phyloP scores from a whole-genome alignment of 2,329 filamentous ascomycete genomes.

The Fusarium setosum region DNA sequence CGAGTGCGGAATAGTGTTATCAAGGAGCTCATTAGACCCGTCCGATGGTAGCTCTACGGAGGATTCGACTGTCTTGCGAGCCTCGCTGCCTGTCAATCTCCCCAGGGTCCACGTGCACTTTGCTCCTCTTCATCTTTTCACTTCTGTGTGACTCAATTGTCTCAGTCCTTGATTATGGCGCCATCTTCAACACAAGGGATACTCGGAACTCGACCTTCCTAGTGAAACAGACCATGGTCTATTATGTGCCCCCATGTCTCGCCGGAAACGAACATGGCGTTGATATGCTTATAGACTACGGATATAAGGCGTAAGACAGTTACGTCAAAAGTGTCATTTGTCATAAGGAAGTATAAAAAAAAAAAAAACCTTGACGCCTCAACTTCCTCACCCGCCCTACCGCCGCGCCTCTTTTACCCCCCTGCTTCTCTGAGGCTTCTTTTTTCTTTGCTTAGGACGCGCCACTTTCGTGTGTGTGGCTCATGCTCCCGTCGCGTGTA shows the following conservation, averaged over 20 bases:
- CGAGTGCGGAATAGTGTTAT: conserved; percentile 16
- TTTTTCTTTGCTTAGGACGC: neutral
- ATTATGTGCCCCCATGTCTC: conserved; percentile 7
- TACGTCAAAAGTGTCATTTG: conserved; percentile 1
- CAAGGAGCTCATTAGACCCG: too few relatives aligned
- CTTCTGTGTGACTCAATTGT: neutral
- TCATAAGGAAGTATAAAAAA: too few relatives aligned
- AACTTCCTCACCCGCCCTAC: neutral
- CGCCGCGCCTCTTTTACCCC: conserved; percentile 1
- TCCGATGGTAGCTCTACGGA: too few relatives aligned
- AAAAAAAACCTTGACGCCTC: conserved; percentile 25
- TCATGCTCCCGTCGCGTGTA: neutral
- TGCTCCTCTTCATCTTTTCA: too few relatives aligned
- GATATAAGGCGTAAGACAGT: neutral
- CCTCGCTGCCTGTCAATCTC: neutral
- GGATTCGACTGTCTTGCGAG: too few relatives aligned
- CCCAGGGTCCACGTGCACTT: neutral
- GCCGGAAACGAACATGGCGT: conserved; percentile 6
- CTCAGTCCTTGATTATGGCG: neutral
- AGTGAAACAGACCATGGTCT: conserved; percentile 10
- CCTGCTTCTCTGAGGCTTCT: neutral
- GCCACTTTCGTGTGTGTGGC: neutral
- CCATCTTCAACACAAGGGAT: neutral
- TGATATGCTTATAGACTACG: conserved; percentile 3
- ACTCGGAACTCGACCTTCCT: neutral